Percentiles rank a stretch among this genome's conserved stretches.
Conservation (phyloP, 73 alveolate genomes). For the Tetrahymena thermophila region DNA sequence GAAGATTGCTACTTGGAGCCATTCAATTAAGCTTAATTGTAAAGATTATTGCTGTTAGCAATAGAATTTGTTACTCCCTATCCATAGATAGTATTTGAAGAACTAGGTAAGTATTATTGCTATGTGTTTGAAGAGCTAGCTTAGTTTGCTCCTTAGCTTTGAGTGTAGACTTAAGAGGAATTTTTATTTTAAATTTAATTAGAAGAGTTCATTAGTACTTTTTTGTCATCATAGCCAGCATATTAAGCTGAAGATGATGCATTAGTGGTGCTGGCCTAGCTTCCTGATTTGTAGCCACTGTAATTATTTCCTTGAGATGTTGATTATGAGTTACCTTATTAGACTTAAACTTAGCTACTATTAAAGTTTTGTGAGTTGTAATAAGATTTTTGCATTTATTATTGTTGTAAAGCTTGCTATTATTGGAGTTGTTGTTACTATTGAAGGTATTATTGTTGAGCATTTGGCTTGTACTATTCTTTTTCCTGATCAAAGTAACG, state of each 20-base stretch:
- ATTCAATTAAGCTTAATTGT: background rate
- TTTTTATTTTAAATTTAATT: background rate
- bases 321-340: background rate
- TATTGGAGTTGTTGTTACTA: background rate
- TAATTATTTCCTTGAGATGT: background rate
- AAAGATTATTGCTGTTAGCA: background rate
- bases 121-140: background rate
- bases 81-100: background rate
- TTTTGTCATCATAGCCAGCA: background rate
- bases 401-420: background rate
- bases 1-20: background rate
- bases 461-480: background rate
- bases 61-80: background rate
- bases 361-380: background rate
- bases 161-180: background rate
- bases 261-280: background rate
- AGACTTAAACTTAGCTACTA: background rate
- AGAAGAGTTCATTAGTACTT: background rate
- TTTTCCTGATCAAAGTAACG: background rate
- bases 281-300: background rate
- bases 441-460: background rate
- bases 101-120: background rate
- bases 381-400: background rate
- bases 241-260: background rate
- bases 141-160: background rate